Percentiles rank a stretch among this genome's conserved stretches.
Evolutionary conservation across 306 rosid genomes (phyloP).

Genomic region (Trifolium repens): DNA sequence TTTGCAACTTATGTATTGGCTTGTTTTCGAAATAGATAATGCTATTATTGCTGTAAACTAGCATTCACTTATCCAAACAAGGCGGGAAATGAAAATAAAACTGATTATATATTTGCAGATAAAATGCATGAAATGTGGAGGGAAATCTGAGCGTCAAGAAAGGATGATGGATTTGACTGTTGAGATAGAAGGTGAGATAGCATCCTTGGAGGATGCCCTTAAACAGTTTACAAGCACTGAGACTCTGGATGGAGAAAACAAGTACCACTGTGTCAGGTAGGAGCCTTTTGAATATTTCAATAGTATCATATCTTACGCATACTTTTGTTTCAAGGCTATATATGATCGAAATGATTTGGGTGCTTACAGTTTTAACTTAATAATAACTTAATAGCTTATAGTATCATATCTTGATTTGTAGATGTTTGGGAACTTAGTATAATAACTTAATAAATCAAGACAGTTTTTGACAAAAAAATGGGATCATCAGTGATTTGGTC

Average conservation of each 20-base stretch:
- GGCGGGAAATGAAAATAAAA: conserved; percentile 31
- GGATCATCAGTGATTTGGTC: conserved; percentile 1
- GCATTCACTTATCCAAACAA: conserved; percentile 15
- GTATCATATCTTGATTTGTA: not conserved
- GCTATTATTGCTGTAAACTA: not conserved
- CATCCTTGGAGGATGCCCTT: conserved; percentile 87
- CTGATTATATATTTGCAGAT: conserved; percentile 57
- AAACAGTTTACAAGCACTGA: conserved; percentile 68
- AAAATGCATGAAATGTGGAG: conserved; percentile 80
- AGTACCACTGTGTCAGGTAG: conserved; percentile 85
- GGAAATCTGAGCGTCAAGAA: conserved; percentile 88
- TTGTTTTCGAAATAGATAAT: conserved; percentile 4
- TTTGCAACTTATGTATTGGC: conserved; percentile 5
- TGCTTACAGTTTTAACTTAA: not conserved
- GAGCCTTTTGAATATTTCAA: conserved; percentile 20
- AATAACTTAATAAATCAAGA: too few species aligned
- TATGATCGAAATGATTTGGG: not conserved
- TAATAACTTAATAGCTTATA: too few species aligned
- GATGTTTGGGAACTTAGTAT: not conserved
- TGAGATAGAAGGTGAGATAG: conserved; percentile 85
- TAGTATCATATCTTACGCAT: not conserved
- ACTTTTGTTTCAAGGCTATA: not conserved
- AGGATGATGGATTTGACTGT: conserved; percentile 94
- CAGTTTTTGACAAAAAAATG: not conserved
- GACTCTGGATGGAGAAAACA: conserved; percentile 89